Evolutionary conservation across 2,329 filamentous ascomycete species (phyloP), one percentile per base, ranked within the genome.

Genomic region (Tolypocladium capitatum): DNA sequence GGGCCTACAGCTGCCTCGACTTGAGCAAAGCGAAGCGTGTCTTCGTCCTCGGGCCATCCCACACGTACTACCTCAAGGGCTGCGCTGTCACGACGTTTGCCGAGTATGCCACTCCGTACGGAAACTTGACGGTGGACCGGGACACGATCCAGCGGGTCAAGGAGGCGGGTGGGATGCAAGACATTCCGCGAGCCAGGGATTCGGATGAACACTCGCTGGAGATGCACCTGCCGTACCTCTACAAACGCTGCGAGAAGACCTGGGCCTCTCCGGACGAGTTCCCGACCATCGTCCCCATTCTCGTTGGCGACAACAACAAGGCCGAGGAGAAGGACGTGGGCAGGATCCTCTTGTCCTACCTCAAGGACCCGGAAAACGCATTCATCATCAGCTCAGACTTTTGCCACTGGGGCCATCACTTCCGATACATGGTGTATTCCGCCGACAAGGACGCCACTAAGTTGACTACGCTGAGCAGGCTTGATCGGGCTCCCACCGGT

Each of bases 371-470:
- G 0, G 69, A 75, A 13, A 94, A 86, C 51, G 80, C 83, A 1
- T 96, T 97, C 61, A 76, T 98, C 51, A 76, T 97, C 53, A 92
- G 86, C 63, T 95, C 89, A 1, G 92, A 98, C 63, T 98, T 98
- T 63, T 96, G 91, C 54, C 92, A 98, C 65, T 98, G 92, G 92
- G 92, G 92, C 11, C 57, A 72, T 0, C 76, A 87, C 44, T 98
- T 96, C 64, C 45, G 44, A 48, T 98, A 97, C 64, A 86, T 81
- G 28, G 84, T 84, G 50, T 95, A 96, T 63, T 75, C 50, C 50
- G 75, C 51, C 48, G 72, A 54, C 58, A 62, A 60, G 33, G 61
- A 66, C 13, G 53, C 68, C 2, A 70, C 24, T 55, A 64, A 60
- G 51, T 65, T 68, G 59, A 70, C 53, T 53, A 68, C 59, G 21